Base-by-base conservation (phyloP, 1,139 yeast species). In the Suhomyces anneliseae region DNA sequence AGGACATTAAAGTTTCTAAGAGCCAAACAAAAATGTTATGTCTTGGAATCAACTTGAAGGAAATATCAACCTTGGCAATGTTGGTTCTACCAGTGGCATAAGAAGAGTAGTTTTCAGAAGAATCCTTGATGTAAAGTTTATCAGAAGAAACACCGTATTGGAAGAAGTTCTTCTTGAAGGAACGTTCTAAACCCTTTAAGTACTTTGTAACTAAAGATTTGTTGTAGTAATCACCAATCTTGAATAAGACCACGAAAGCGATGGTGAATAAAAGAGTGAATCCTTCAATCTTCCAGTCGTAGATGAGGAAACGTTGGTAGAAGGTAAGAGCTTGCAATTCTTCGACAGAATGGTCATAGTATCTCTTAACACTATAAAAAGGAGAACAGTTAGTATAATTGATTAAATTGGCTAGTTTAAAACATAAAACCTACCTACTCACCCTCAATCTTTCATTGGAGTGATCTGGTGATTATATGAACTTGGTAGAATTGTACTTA, bases 21-120 rank as follows among this genome's bases (percentile, higher is more conserved):
- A 74, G 38, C 79, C 85, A 79, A 56, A 87, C 74, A 54, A 89
- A 73, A 36, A 86, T 58, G 68, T 92, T 93, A 66, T 90, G 92
- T 71, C 99, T 86, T 52, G 96, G 83, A 54, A 81, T 74, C 66
- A 90, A 76, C 50, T 76, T 79, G 63, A 90, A 74, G 54, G 78
- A 81, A 47, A 86, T 76, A 48, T 79, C 70, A 49, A 90, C 72
- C 52, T 80, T 77, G 53, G 82, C 83, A 54, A 93, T 78, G 65
- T 88, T 86, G 53, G 81, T 73, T 65, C 99, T 83, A 53, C 99
- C 99, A 48, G 96, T 79, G 39, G 97, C 96, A 65, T 89, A 93
- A 41, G 90, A 76, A 14, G 93, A 74, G 66, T 69, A 90, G 50
- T 81, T 76, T 60, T 88, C 87, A 40, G 87, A 74, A 45, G 85